These are phyloP conservation scores for Venustampulla echinocandica DNA, from an alignment of 495 filamentous ascomycete species.

Conservation along the genomic window DNA sequence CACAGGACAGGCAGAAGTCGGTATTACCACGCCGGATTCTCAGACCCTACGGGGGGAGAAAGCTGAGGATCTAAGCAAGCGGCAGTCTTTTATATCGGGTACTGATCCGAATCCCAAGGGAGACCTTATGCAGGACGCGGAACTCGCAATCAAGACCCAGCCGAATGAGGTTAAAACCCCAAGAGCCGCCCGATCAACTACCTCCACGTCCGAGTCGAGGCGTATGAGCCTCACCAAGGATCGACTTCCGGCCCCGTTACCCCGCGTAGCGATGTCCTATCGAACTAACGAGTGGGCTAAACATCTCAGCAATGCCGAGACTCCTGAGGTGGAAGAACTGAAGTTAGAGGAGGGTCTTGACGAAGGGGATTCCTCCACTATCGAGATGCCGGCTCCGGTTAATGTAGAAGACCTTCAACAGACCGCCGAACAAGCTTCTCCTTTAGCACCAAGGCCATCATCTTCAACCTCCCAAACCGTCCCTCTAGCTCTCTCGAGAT, in stretches of 20 bases:
- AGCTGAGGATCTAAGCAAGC: not conserved
- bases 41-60: not conserved
- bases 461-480: slow-evolving; percentile 13
- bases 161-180: not conserved
- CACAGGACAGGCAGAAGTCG: not conserved
- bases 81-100: slow-evolving; percentile 12
- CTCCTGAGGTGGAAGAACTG: slow-evolving; percentile 59
- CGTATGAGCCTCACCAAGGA: slow-evolving; percentile 37
- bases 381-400: slow-evolving; percentile 54
- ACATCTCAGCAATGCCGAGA: slow-evolving; percentile 69
- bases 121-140: not conserved
- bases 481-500: slow-evolving; percentile 12
- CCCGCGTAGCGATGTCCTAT: slow-evolving; percentile 69
- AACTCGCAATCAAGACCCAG: no score
- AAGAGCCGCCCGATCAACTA: slow-evolving; percentile 24
- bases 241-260: slow-evolving; percentile 47
- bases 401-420: slow-evolving; percentile 59
- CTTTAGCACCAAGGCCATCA: slow-evolving; percentile 27
- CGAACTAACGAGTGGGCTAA: slow-evolving; percentile 97
- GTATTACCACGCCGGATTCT: not conserved
- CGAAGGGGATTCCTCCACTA: slow-evolving; percentile 31
- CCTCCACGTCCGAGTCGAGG: slow-evolving; percentile 24
- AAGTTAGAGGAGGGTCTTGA: slow-evolving; percentile 32
- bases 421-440: slow-evolving; percentile 47
- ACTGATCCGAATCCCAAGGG: slow-evolving; percentile 12